Evolutionary conservation across 306 rosid genomes (phyloP).

Genomic region (Ormosia semicastrata): DNA sequence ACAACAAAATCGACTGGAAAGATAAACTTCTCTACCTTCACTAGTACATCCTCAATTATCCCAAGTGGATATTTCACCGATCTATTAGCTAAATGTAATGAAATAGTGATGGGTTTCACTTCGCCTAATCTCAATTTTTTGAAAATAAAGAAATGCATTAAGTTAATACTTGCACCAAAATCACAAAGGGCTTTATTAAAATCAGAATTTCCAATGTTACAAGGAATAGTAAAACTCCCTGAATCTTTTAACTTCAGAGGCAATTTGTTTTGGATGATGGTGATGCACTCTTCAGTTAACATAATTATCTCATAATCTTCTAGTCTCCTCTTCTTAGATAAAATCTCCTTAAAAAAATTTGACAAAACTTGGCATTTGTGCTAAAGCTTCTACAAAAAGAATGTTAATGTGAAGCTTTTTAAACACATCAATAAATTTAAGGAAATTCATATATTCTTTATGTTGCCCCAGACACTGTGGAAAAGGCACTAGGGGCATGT

Average conservation of each 20-base stretch:
- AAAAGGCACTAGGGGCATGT: too few species aligned
- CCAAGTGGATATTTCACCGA: background rate
- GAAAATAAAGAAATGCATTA: background rate
- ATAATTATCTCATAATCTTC: background rate
- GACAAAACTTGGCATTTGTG: background rate
- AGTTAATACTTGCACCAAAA: background rate
- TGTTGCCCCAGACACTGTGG: too few species aligned
- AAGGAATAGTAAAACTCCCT: background rate
- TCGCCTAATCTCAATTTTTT: background rate
- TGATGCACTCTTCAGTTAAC: background rate
- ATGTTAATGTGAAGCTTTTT: too few species aligned
- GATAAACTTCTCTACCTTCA: background rate
- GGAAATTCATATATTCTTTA: too few species aligned
- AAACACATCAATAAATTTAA: too few species aligned
- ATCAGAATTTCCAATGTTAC: background rate
- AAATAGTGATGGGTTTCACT: background rate
- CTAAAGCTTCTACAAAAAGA: too few species aligned
- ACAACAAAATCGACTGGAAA: background rate
- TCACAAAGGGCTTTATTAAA: too few species aligned
- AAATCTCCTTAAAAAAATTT: background rate
- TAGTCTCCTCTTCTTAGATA: background rate
- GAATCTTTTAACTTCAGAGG: too few species aligned
- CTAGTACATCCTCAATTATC: background rate
- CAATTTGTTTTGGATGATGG: background rate
- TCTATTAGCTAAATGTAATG: background rate